Evolutionary conservation across 225 moss, liverwort and hornwort species (phyloP).

Genomic region (Bryoerythrophyllum caledonicum): DNA sequence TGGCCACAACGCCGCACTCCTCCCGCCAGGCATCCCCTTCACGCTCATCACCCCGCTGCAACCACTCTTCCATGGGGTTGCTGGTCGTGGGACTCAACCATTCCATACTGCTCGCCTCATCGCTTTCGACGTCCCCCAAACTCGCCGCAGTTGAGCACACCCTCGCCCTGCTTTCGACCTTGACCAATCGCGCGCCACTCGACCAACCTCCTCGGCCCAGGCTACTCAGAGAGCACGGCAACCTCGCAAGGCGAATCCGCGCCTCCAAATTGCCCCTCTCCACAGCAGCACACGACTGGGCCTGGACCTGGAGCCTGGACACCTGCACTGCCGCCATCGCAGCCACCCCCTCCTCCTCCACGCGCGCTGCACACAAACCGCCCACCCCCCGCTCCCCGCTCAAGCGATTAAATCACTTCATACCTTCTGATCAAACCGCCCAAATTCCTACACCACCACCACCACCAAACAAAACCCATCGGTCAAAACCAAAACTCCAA

Average conservation of each 20-base stretch:
- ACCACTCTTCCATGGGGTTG: constrained; percentile 73
- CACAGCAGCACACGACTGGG: constrained; percentile 12
- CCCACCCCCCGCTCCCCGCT: not conserved
- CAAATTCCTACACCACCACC: not conserved
- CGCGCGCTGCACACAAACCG: constrained; percentile 19
- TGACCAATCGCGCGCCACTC: not conserved
- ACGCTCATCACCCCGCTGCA: constrained; percentile 31
- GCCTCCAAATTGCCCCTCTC: constrained; percentile 18
- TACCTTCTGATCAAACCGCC: not conserved
- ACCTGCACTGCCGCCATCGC: constrained; percentile 48
- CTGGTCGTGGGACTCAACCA: constrained; percentile 68
- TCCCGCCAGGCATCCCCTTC: constrained; percentile 73
- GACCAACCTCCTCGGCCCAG: constrained; percentile 19
- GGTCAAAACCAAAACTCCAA: too few species aligned
- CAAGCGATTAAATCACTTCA: constrained; percentile 26
- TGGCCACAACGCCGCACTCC: constrained; percentile 96
- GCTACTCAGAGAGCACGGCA: constrained; percentile 11
- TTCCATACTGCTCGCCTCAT: constrained; percentile 45
- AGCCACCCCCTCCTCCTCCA: not conserved
- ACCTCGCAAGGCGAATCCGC: constrained; percentile 1
- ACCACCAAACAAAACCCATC: not conserved
- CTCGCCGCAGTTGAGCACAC: not conserved
- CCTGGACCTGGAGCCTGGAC: constrained; percentile 10
- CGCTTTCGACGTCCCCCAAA: constrained; percentile 8
- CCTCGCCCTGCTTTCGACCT: not conserved